phyloP scores from a whole-genome alignment of 2,329 filamentous ascomycete genomes.

The Aspergillaceae sp. region DNA sequence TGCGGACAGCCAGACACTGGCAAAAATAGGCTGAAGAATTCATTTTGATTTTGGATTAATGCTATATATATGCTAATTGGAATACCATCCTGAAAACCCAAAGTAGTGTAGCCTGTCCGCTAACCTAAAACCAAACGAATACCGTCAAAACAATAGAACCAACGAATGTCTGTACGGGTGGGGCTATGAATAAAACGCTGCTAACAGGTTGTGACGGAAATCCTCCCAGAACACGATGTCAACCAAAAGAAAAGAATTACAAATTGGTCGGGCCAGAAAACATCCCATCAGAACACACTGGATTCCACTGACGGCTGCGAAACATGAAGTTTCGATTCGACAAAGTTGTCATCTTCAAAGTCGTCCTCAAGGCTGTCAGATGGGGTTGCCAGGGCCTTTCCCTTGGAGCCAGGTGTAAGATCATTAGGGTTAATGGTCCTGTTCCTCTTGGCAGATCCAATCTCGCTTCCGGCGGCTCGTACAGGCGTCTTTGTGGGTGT shows the following conservation, averaged over 20 bases:
- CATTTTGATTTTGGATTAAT: neutral
- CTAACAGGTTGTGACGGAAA: too few relatives aligned
- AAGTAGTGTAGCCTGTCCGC: too few relatives aligned
- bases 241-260: too few relatives aligned
- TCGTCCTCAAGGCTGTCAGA: conserved; percentile 1
- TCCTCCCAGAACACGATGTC: too few relatives aligned
- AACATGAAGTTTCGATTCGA: conserved; percentile 9
- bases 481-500: conserved; percentile 12
- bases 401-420: conserved; percentile 9
- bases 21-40: neutral
- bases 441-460: conserved; percentile 16
- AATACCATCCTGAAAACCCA: too few relatives aligned
- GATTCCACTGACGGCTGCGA: neutral
- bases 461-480: conserved; percentile 13
- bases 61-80: neutral
- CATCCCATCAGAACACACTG: too few relatives aligned
- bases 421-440: conserved; percentile 11
- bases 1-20: too few relatives aligned
- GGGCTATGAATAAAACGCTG: too few relatives aligned
- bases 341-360: neutral
- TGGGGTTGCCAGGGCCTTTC: conserved; percentile 7
- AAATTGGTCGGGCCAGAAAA: too few relatives aligned
- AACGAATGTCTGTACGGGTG: too few relatives aligned
- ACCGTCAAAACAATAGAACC: too few relatives aligned
- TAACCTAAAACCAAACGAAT: too few relatives aligned